Percentiles rank a stretch among this genome's conserved stretches.
Evolutionary conservation across 1,284 basidiomycete genomes (phyloP).

Genomic region (Chiua sp.): DNA sequence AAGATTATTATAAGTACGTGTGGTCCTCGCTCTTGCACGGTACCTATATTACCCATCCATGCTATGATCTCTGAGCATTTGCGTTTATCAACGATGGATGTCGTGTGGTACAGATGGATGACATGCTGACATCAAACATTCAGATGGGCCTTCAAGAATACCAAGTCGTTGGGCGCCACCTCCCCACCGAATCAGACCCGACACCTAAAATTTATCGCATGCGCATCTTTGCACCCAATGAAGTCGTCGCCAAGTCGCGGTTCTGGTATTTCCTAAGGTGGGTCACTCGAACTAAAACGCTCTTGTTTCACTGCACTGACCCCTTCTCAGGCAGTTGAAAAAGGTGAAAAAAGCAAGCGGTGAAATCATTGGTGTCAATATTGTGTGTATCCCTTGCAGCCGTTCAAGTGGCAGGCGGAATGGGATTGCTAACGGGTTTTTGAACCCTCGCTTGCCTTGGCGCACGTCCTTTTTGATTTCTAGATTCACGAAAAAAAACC

Average conservation of each 20-base stretch:
- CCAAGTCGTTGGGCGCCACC: constrained; percentile 97
- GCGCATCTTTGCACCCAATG: constrained; percentile 99
- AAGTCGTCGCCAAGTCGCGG: constrained; percentile 97
- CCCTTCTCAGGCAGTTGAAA: constrained; percentile 74
- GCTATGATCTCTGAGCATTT: not conserved
- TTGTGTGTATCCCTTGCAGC: constrained; percentile 89
- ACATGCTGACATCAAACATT: constrained; percentile 23
- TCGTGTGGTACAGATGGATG: constrained; percentile 22
- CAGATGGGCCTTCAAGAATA: constrained; percentile 76
- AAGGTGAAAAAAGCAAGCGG: constrained; percentile 99
- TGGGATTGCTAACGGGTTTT: constrained; percentile 61
- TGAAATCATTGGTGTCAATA: constrained; percentile 98
- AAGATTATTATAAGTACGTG: constrained; percentile 29
- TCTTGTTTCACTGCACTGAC: constrained; percentile 10
- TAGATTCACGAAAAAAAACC: constrained; percentile 98
- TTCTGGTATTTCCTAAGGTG: constrained; percentile 99
- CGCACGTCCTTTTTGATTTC: constrained; percentile 27
- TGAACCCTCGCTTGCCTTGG: constrained; percentile 10
- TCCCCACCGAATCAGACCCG: constrained; percentile 93
- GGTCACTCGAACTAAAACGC: constrained; percentile 14
- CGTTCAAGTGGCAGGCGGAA: constrained; percentile 85
- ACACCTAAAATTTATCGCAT: constrained; percentile 98
- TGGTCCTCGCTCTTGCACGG: not conserved
- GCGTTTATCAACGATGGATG: constrained; percentile 31
- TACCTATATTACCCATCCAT: not conserved